Evolutionary conservation across 2,329 filamentous ascomycete genomes (phyloP).

Genomic region (Pestalotiopsis sp.): DNA sequence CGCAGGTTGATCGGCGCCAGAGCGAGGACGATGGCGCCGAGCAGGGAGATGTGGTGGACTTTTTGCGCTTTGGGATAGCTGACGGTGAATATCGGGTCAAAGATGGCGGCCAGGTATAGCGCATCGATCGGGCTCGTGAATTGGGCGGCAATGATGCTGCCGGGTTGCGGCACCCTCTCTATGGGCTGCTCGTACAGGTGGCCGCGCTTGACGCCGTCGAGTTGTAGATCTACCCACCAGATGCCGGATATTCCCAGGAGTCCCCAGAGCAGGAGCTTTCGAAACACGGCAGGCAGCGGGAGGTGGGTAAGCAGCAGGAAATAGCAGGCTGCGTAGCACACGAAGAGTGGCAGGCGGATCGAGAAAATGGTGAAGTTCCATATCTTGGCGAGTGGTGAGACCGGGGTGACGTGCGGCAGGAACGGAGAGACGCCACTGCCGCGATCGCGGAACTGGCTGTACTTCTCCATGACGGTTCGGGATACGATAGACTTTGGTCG

Average conservation of each 20-base stretch:
- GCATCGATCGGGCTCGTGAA: constrained; percentile 93
- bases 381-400: constrained; percentile 64
- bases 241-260: constrained; percentile 88
- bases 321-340: constrained; percentile 69
- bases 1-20: constrained; percentile 57
- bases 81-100: constrained; percentile 91
- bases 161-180: constrained; percentile 75
- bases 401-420: constrained; percentile 74
- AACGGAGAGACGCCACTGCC: constrained; percentile 96
- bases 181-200: constrained; percentile 75
- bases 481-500: not conserved
- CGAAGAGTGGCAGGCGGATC: constrained; percentile 77
- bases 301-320: constrained; percentile 84
- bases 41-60: constrained; percentile 76
- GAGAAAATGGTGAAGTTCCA: constrained; percentile 75
- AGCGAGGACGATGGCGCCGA: constrained; percentile 74
- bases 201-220: constrained; percentile 94
- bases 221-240: constrained; percentile 98
- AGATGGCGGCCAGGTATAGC: constrained; percentile 91
- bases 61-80: constrained; percentile 76
- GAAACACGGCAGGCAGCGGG: constrained; percentile 63
- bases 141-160: constrained; percentile 84
- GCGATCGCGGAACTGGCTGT: constrained; percentile 88
- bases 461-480: constrained; percentile 77
- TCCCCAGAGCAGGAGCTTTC: constrained; percentile 86